These are phyloP conservation scores for Eimeria acervulina DNA, from an alignment of 169 alveolate genomes.

Conservation along the genomic window DNA sequence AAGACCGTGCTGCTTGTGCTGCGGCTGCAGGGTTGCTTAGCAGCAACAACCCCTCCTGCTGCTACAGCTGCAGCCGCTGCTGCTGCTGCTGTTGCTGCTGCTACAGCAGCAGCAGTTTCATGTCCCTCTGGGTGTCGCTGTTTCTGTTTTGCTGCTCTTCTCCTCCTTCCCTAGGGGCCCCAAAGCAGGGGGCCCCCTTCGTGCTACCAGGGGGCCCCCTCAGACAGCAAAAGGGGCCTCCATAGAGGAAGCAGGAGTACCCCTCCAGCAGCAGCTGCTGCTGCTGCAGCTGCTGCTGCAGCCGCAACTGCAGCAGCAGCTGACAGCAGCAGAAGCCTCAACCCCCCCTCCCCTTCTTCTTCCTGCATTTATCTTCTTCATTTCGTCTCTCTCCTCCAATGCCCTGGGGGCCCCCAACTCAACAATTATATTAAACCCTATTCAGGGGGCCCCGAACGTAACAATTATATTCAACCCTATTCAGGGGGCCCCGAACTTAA, in stretches of 20 bases:
- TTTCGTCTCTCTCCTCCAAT: background rate
- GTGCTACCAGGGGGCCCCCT: background rate
- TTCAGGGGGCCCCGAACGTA: no score
- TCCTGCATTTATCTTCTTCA: background rate
- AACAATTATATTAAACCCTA: no score
- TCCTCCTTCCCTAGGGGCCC: background rate
- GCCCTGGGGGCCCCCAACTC: background rate
- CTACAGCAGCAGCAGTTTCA: background rate
- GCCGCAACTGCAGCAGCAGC: background rate
- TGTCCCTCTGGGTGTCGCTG: conserved; percentile 3
- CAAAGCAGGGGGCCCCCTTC: background rate
- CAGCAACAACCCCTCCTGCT: conserved; percentile 6
- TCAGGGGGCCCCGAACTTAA: no score
- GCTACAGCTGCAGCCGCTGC: background rate
- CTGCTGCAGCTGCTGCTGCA: background rate
- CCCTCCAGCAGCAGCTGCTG: background rate
- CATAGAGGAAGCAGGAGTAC: background rate
- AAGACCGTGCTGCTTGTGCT: background rate
- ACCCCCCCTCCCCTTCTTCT: background rate
- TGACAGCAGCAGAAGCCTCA: background rate
- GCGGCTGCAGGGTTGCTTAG: conserved; percentile 33
- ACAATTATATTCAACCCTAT: no score
- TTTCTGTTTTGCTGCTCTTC: background rate
- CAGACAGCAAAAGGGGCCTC: background rate
- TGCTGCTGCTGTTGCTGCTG: background rate